These are phyloP conservation scores for Sarcomyxa edulis DNA, from an alignment of 768 basidiomycete genomes.

Conservation along the genomic window DNA sequence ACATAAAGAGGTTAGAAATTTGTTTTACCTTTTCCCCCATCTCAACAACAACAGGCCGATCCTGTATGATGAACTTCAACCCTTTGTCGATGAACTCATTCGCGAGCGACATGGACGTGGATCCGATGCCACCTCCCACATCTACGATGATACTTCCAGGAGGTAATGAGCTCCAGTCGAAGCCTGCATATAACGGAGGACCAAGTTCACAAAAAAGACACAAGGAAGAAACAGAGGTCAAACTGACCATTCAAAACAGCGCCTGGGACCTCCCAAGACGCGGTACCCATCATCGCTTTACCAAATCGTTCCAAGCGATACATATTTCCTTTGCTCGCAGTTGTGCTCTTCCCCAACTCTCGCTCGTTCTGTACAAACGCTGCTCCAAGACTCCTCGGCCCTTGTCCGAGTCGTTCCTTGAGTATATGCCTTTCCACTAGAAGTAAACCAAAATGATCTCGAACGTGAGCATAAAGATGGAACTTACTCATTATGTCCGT, in stretches of 20 bases:
- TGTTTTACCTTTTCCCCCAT: slow-evolving; percentile 34
- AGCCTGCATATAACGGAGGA: slow-evolving; percentile 32
- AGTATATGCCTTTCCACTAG: too few species aligned
- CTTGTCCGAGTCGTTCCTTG: too few species aligned
- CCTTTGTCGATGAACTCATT: slow-evolving; percentile 23
- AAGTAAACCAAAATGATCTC: not conserved
- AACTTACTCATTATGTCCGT: too few species aligned
- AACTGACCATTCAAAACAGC: slow-evolving; percentile 49
- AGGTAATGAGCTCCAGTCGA: slow-evolving; percentile 44
- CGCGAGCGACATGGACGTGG: slow-evolving; percentile 32
- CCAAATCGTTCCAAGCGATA: slow-evolving; percentile 66
- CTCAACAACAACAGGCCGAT: slow-evolving; percentile 41
- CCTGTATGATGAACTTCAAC: slow-evolving; percentile 45
- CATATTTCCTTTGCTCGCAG: slow-evolving; percentile 23
- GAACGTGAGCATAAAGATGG: not conserved
- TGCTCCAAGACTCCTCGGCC: too few species aligned
- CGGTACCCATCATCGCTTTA: slow-evolving; percentile 70
- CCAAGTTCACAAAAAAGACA: too few species aligned
- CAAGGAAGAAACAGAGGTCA: slow-evolving; percentile 1
- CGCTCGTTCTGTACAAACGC: too few species aligned
- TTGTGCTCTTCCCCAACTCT: not conserved
- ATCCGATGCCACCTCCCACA: slow-evolving; percentile 57
- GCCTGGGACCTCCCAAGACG: slow-evolving; percentile 63
- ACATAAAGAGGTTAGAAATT: too few species aligned
- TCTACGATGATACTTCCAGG: slow-evolving; percentile 46